Base-by-base conservation (phyloP, 352 stramenopile genomes). In the Globisporangium okanoganense region DNA sequence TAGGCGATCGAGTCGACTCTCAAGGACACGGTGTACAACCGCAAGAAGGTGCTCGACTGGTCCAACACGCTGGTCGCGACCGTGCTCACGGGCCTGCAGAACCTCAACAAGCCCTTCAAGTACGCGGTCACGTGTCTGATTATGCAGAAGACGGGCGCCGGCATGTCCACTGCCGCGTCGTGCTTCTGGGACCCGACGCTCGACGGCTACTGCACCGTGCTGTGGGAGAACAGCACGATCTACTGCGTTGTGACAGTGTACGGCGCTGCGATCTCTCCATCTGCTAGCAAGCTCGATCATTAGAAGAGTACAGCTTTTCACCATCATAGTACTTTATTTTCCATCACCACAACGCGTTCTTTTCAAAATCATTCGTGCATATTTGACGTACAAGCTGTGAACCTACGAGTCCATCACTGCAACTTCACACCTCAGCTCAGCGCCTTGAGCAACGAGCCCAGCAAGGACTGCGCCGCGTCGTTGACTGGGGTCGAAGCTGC, bases 31-130 rank as follows among this genome's bases (percentile, higher is more conserved):
- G 80, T 92, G 38, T 94, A 94, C 74, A 94, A 90, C 58, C 73
- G 82, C 63, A 94, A 94, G 62, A 94, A 94, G 41, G 84, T 92
- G 31, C 73, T 92, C 52, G 84, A 94, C 69, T 94, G 84, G 84
- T 88, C 79, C 60, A 94, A 94, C 55, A 79, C 84, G 36, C 73
- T 94, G 25, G 84, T 94, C 43, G 84, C 84, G 2, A 68, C 76
- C n/a, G 84, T 94, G 36, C 77, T 94, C 56, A 88, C 78, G 25
- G 84, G 82, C 0, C 71, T 94, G 38, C 84, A 91, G 70, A 92
- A 90, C 69, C 78, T 94, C 70, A 94, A 91, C 72, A 94, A 94
- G 51, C 84, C 84, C 3, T 90, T 94, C 71, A 94, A 94, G 69
- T 88, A 90, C 64, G 73, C 75, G n/a, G 81, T 92, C 41, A 94